Conservation (phyloP, 83 land plant species). For the Picea mariana region DNA sequence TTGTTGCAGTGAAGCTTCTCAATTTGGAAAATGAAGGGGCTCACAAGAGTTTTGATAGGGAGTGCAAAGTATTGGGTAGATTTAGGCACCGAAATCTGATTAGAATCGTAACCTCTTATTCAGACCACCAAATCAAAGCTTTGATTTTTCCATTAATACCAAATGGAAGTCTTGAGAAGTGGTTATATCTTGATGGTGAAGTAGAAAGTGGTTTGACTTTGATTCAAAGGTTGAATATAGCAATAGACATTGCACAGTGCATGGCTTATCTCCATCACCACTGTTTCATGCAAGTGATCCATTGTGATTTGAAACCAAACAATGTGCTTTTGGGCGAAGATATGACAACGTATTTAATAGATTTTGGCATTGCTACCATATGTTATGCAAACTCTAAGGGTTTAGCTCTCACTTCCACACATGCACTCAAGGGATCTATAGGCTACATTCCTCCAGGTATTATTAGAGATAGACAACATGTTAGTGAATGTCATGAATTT, state of each 20-base stretch:
- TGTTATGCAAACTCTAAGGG: background rate
- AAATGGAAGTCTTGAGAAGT: background rate
- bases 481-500: background rate
- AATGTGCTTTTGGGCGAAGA: conserved; percentile 33
- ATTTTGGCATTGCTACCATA: conserved; percentile 32
- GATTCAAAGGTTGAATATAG: conserved; percentile 11
- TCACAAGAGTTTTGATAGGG: no score
- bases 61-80: no score
- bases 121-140: background rate
- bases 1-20: no score
- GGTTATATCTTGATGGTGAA: no score
- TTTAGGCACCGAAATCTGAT: background rate
- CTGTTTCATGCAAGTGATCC: conserved; percentile 18
- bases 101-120: no score
- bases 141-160: background rate
- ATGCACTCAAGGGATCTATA: background rate
- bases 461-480: background rate
- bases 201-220: background rate
- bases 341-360: conserved; percentile 24
- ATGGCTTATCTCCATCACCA: conserved; percentile 26
- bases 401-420: background rate
- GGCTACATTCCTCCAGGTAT: conserved; percentile 8
- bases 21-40: no score
- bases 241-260: conserved; percentile 26
- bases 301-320: conserved; percentile 35